Evolutionary conservation across 225 moss, liverwort and hornwort genomes (phyloP).

Genomic region (Physcomitrium patens): DNA sequence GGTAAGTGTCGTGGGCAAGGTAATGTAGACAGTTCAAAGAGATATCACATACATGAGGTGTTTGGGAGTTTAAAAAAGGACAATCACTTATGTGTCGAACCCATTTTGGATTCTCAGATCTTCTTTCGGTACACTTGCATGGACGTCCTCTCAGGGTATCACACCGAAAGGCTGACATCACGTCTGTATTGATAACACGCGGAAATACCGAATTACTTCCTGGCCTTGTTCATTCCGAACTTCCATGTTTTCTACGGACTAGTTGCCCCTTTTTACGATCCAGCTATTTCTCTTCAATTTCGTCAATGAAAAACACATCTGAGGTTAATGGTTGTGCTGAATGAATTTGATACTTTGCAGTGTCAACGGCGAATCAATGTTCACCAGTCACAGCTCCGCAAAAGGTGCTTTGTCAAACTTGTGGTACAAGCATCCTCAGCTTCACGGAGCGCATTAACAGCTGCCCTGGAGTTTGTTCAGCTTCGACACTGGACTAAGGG

Average conservation of each 20-base stretch:
- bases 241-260: constrained; percentile 11
- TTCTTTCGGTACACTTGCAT: too few relatives aligned
- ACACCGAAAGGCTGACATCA: constrained; percentile 2
- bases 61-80: constrained; percentile 25
- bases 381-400: not conserved
- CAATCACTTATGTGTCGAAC: not conserved
- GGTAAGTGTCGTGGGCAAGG: too few relatives aligned
- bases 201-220: constrained; percentile 10
- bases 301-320: too few relatives aligned
- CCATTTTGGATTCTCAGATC: too few relatives aligned
- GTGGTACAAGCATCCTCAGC: constrained; percentile 12
- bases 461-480: too few relatives aligned
- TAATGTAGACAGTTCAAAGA: too few relatives aligned
- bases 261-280: not conserved
- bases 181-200: not conserved
- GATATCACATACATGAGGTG: too few relatives aligned
- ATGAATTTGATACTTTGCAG: not conserved
- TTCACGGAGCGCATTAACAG: not conserved
- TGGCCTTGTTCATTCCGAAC: not conserved
- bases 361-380: constrained; percentile 19
- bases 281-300: too few relatives aligned
- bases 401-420: constrained; percentile 1
- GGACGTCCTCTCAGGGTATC: constrained; percentile 20
- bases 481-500: too few relatives aligned
- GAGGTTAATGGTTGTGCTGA: too few relatives aligned